Evolutionary conservation across 169 alveolate species (phyloP).

Genomic region (Sarcocystis neurona): DNA sequence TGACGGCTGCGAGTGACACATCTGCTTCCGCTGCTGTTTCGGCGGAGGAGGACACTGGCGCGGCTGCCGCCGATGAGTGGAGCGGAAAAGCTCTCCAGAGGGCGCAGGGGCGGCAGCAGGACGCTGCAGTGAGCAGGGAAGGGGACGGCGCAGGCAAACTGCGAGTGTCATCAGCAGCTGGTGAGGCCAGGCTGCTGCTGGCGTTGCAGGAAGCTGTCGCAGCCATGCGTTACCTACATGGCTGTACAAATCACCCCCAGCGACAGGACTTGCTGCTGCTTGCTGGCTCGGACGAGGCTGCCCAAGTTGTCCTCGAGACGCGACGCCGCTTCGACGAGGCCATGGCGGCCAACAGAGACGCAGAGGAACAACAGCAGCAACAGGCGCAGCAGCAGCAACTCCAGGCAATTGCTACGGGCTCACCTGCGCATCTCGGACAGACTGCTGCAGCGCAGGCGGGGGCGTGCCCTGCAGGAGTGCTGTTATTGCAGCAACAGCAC

Average conservation of each 20-base stretch:
- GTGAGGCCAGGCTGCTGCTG: background rate
- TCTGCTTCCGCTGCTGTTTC: too few species aligned
- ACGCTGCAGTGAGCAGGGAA: slow-evolving; percentile 11
- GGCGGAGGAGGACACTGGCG: too few species aligned
- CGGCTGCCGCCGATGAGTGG: too few species aligned
- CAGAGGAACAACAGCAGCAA: background rate
- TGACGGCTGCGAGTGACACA: too few species aligned
- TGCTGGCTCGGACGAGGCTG: slow-evolving; percentile 60
- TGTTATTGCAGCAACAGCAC: too few species aligned
- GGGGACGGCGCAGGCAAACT: background rate
- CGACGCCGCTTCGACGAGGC: too few species aligned
- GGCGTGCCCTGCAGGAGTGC: too few species aligned
- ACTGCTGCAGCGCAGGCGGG: too few species aligned
- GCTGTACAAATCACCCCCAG: background rate
- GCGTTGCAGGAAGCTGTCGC: slow-evolving; percentile 9
- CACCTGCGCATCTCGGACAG: too few species aligned
- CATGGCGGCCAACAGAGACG: background rate
- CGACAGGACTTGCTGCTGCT: slow-evolving; percentile 52
- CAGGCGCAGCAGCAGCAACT: background rate
- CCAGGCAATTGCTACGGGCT: too few species aligned
- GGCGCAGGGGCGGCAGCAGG: background rate
- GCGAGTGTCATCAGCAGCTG: background rate
- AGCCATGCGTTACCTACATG: background rate
- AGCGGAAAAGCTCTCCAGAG: background rate
- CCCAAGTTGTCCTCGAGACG: slow-evolving; percentile 26